A percentile compares a stretch with the other conserved stretches of the same genome.
These are phyloP conservation scores for Wickerhamiella lipophila DNA, from an alignment of 805 yeast genomes.

Conservation along the genomic window DNA sequence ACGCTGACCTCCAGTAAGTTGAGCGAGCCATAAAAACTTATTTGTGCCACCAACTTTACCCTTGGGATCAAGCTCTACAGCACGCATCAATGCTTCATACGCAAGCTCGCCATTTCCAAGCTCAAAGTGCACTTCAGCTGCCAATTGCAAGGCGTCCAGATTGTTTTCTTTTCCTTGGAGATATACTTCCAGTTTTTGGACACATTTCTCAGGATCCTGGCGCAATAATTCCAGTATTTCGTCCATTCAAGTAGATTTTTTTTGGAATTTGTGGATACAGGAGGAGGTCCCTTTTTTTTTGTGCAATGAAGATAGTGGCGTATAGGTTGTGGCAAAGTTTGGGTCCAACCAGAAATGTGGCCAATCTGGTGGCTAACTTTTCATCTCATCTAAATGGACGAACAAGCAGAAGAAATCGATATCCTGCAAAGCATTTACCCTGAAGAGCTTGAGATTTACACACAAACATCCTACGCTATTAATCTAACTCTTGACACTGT, in stretches of 20 bases:
- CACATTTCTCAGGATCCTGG: slow-evolving; percentile 43
- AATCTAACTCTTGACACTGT: slow-evolving; percentile 54
- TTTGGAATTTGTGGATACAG: too few relatives aligned
- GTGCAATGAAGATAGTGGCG: too few relatives aligned
- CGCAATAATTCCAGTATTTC: slow-evolving; percentile 26
- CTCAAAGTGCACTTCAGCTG: slow-evolving; percentile 73
- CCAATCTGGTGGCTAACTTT: neutral
- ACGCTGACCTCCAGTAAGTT: slow-evolving; percentile 68
- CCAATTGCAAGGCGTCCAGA: slow-evolving; percentile 30
- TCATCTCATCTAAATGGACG: slow-evolving; percentile 37
- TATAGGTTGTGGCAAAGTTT: too few relatives aligned
- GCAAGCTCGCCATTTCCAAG: slow-evolving; percentile 70
- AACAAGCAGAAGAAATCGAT: slow-evolving; percentile 81
- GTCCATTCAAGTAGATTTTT: slow-evolving; percentile 9
- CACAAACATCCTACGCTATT: slow-evolving; percentile 43
- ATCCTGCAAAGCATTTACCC: slow-evolving; percentile 87
- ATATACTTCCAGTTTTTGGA: slow-evolving; percentile 32
- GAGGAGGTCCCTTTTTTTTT: too few relatives aligned
- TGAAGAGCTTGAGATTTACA: slow-evolving; percentile 52
- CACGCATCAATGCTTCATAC: slow-evolving; percentile 43
- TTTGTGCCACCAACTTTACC: slow-evolving; percentile 53
- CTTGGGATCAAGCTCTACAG: slow-evolving; percentile 56
- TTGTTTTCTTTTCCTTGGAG: slow-evolving; percentile 29
- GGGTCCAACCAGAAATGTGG: too few relatives aligned
- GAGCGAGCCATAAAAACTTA: slow-evolving; percentile 83